Evolutionary conservation across 2,329 filamentous ascomycete genomes (phyloP).

Genomic region (Alternaria postmessia): DNA sequence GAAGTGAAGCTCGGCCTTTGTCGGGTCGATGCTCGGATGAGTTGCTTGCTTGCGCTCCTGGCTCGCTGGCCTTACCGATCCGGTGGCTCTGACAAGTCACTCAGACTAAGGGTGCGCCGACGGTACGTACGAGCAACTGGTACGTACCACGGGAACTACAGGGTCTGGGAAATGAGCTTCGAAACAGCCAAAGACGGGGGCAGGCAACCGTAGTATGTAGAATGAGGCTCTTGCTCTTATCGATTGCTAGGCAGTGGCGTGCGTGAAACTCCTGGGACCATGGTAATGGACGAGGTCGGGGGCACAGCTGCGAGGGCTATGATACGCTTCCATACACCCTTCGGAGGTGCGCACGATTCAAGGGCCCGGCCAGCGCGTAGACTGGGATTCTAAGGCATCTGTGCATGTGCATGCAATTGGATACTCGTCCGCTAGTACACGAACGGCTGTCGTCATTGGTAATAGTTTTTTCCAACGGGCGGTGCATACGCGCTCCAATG

Average conservation of each 20-base stretch:
- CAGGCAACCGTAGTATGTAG: slow-evolving; percentile 3
- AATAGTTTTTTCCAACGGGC: slow-evolving; percentile 17
- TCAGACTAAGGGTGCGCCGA: slow-evolving; percentile 11
- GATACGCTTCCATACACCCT: slow-evolving; percentile 3
- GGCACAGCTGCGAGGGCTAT: background rate
- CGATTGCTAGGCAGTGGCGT: slow-evolving; percentile 27
- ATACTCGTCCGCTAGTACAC: slow-evolving; percentile 24
- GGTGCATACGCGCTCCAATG: slow-evolving; percentile 24
- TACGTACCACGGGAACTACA: slow-evolving; percentile 10
- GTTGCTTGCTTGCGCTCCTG: slow-evolving; percentile 22
- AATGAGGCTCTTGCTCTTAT: slow-evolving; percentile 29
- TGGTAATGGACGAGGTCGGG: slow-evolving; percentile 1
- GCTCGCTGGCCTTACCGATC: slow-evolving; percentile 18
- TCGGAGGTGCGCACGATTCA: slow-evolving; percentile 24
- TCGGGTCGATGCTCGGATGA: slow-evolving; percentile 32
- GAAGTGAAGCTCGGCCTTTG: slow-evolving; percentile 26
- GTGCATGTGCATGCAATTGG: slow-evolving; percentile 29
- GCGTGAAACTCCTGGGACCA: slow-evolving; percentile 23
- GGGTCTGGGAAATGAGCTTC: background rate
- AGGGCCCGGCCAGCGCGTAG: slow-evolving; percentile 25
- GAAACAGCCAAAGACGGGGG: background rate
- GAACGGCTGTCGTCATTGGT: slow-evolving; percentile 27
- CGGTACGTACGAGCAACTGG: slow-evolving; percentile 12
- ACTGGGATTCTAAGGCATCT: slow-evolving; percentile 23
- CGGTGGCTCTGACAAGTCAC: slow-evolving; percentile 21